A percentile compares a stretch with the other conserved stretches of the same genome.
These are phyloP conservation scores for Hyphodiscus sp. DNA, from an alignment of 2,329 filamentous ascomycete genomes.

Conservation along the genomic window DNA sequence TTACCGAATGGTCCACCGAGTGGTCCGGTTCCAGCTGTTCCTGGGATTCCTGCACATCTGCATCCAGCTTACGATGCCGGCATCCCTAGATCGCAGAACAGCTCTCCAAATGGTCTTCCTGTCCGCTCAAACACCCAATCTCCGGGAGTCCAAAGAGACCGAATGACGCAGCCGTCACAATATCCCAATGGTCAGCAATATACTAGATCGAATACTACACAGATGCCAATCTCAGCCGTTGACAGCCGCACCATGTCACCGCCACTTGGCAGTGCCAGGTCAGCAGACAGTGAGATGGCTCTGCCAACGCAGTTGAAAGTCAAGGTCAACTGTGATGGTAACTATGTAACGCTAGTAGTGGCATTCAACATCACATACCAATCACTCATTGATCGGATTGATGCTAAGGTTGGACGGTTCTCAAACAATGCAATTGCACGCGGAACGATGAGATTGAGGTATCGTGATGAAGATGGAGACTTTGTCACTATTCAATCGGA, in stretches of 20 bases:
- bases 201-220: constrained; percentile 21
- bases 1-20: constrained; percentile 44
- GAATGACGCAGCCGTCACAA: constrained; percentile 39
- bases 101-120: constrained; percentile 66
- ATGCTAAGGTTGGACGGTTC: constrained; percentile 85
- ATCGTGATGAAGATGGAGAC: constrained; percentile 87
- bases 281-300: constrained; percentile 41
- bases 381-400: constrained; percentile 88
- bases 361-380: constrained; percentile 93
- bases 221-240: constrained; percentile 26
- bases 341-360: constrained; percentile 92
- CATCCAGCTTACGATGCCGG: constrained; percentile 52
- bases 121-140: constrained; percentile 65
- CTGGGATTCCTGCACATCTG: constrained; percentile 67
- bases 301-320: constrained; percentile 80
- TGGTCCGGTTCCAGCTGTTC: constrained; percentile 57
- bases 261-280: constrained; percentile 29
- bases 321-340: constrained; percentile 86
- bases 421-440: constrained; percentile 78
- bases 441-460: constrained; percentile 79
- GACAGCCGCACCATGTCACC: constrained; percentile 39
- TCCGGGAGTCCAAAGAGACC: constrained; percentile 59
- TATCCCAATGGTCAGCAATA: constrained; percentile 30
- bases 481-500: constrained; percentile 91
- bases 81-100: constrained; percentile 74